Conservation (phyloP, 176 grass and related monocot species). For the Musa beccarii region DNA sequence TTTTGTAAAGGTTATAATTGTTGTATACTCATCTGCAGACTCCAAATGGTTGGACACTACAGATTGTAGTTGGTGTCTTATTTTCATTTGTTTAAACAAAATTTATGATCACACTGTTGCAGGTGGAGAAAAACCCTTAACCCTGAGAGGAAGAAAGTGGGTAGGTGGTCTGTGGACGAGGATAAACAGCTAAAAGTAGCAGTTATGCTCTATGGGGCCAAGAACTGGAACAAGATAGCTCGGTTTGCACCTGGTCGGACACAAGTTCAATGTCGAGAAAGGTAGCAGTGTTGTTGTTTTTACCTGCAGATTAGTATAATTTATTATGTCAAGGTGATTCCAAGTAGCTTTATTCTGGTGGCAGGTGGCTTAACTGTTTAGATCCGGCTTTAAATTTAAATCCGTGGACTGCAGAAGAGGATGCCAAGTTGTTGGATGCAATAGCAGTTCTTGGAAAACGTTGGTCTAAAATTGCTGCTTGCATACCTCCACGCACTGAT, state of each 20-base stretch:
- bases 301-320: neutral
- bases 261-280: conserved; percentile 68
- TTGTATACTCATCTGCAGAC: neutral
- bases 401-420: conserved; percentile 72
- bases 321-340: neutral
- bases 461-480: conserved; percentile 68
- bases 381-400: conserved; percentile 60
- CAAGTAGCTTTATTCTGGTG: conserved; percentile 20
- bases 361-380: conserved; percentile 87
- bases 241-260: conserved; percentile 77
- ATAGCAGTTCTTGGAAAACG: conserved; percentile 44
- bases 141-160: conserved; percentile 65
- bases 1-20: too few species aligned
- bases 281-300: conserved; percentile 38
- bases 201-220: conserved; percentile 57
- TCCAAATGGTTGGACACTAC: neutral
- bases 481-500: conserved; percentile 73
- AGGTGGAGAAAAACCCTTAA: conserved; percentile 77
- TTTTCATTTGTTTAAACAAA: neutral
- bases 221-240: conserved; percentile 74
- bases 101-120: conserved; percentile 1
- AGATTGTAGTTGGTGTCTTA: neutral
- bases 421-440: conserved; percentile 54
- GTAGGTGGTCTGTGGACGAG: conserved; percentile 80
- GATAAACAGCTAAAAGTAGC: conserved; percentile 78